Percentiles rank a stretch among this genome's conserved stretches.
Evolutionary conservation across 352 stramenopile genomes (phyloP).

Genomic region (Phytophthora lateralis): DNA sequence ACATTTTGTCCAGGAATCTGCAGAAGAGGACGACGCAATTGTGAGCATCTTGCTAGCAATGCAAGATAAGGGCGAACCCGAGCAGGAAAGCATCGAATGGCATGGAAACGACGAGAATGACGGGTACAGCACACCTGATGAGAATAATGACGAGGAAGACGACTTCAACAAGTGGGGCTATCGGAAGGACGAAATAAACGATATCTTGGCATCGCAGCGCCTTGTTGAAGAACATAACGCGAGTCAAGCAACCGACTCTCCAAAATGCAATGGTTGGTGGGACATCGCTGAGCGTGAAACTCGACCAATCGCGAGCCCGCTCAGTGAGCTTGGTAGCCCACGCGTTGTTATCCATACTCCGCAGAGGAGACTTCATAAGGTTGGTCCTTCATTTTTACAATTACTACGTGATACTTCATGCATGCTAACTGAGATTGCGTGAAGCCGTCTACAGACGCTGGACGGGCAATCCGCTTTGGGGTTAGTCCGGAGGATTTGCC

Average conservation of each 20-base stretch:
- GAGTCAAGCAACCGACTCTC: conserved; percentile 4
- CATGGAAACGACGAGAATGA: conserved; percentile 26
- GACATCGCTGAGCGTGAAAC: conserved; percentile 46
- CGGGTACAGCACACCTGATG: conserved; percentile 22
- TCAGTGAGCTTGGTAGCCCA: conserved; percentile 60
- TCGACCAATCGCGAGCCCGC: conserved; percentile 33
- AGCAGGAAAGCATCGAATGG: conserved; percentile 14
- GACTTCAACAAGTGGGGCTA: conserved; percentile 22
- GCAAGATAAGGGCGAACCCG: conserved; percentile 37
- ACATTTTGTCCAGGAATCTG: conserved; percentile 16
- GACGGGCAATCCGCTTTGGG: conserved; percentile 20
- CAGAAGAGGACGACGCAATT: conserved; percentile 55
- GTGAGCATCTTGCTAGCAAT: conserved; percentile 55
- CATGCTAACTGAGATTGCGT: conserved; percentile 13
- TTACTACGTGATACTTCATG: not conserved
- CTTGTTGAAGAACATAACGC: conserved; percentile 27
- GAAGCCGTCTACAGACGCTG: conserved; percentile 24
- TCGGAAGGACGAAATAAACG: conserved; percentile 55
- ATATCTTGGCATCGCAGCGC: conserved; percentile 73
- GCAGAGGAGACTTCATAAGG: conserved; percentile 29
- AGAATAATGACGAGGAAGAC: conserved; percentile 30
- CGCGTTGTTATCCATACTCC: conserved; percentile 34
- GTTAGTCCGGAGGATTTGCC: conserved; percentile 44
- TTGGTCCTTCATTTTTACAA: conserved; percentile 15
- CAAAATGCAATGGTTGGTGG: conserved; percentile 51